phyloP scores from a whole-genome alignment of 2,329 filamentous ascomycete genomes.

The Cytospora chrysosperma region DNA sequence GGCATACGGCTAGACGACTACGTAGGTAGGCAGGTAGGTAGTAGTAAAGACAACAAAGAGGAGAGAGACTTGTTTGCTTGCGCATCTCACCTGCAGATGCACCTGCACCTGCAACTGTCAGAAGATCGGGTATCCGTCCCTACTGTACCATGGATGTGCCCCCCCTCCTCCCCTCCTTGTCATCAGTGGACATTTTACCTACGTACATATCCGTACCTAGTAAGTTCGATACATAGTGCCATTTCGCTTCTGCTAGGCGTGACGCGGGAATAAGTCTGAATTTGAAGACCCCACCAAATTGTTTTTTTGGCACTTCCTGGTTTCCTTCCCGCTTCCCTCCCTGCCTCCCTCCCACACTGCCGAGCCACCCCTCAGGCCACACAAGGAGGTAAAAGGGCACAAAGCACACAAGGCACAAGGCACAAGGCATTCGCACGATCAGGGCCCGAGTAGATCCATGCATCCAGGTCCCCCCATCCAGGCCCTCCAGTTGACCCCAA shows the following conservation, averaged over 20 bases:
- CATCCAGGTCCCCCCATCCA: background rate
- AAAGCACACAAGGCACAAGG: background rate
- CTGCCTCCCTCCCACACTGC: too few relatives aligned
- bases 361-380: too few relatives aligned
- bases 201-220: background rate
- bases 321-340: background rate
- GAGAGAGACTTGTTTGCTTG: background rate
- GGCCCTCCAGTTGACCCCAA: background rate
- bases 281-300: background rate
- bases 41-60: background rate
- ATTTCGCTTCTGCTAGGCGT: constrained; percentile 16
- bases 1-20: background rate
- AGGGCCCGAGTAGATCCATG: background rate
- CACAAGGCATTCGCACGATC: background rate
- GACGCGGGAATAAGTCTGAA: constrained; percentile 9
- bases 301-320: background rate
- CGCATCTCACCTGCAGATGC: constrained; percentile 12
- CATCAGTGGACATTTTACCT: background rate
- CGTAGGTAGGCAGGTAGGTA: too few relatives aligned
- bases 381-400: background rate
- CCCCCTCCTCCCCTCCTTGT: background rate
- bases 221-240: background rate
- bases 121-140: constrained; percentile 14
- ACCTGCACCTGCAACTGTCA: background rate
- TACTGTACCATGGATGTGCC: background rate